Conservation (phyloP, 2,329 filamentous ascomycete genomes). For the Exophiala xenobiotica region DNA sequence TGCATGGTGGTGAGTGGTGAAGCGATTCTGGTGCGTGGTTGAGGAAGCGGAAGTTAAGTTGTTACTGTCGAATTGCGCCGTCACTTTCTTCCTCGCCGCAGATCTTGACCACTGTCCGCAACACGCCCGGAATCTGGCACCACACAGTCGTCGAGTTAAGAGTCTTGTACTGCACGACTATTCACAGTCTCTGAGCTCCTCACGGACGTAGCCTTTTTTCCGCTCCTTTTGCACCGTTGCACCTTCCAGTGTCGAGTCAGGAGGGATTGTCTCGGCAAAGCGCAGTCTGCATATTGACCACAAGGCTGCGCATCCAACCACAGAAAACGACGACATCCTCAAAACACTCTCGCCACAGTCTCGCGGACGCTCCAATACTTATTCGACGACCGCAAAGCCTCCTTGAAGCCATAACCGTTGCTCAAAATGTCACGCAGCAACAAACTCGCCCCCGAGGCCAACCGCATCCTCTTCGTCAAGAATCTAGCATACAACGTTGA, state of each 20-base stretch:
- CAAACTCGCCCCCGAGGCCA: constrained; percentile 99
- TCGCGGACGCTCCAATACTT: neutral
- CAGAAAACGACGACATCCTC: no score
- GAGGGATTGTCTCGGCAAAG: no score
- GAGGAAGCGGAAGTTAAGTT: neutral
- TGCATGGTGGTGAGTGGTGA: neutral
- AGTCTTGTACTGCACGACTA: neutral
- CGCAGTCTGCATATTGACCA: no score
- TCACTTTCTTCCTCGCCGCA: neutral
- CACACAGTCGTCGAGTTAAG: neutral
- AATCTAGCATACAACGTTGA: constrained; percentile 99
- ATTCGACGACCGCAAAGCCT: neutral
- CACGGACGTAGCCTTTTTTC: no score
- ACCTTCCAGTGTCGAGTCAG: no score
- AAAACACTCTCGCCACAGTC: no score
- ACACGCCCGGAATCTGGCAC: neutral
- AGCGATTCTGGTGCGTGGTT: neutral
- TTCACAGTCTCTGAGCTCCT: no score
- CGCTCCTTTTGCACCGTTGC: no score
- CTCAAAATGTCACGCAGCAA: constrained; percentile 28
- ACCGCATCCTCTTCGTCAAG: constrained; percentile 99
- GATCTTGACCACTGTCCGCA: neutral
- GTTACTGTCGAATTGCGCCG: neutral
- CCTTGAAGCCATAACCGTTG: no score
- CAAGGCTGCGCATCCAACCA: no score